phyloP scores from a whole-genome alignment of 2,329 filamentous ascomycete genomes.

The Epichloe sylvatica region DNA sequence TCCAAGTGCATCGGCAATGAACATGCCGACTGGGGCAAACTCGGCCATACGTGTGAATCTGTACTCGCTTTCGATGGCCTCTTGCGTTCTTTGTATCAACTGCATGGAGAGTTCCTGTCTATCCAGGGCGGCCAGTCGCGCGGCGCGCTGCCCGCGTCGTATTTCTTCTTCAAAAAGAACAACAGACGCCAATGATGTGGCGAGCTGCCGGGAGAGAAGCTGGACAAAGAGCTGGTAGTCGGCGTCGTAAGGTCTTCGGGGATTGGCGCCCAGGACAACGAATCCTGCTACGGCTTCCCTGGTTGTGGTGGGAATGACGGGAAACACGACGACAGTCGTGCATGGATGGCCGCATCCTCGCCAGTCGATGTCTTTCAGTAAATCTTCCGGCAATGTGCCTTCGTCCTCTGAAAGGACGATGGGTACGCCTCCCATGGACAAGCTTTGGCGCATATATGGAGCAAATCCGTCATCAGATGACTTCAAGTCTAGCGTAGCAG shows the following conservation, averaged over 20 bases:
- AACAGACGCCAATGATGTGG: constrained; percentile 67
- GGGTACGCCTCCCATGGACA: constrained; percentile 49
- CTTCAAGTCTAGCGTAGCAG: constrained; percentile 52
- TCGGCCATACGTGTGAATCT: constrained; percentile 76
- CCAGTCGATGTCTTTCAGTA: constrained; percentile 55
- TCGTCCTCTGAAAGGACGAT: constrained; percentile 54
- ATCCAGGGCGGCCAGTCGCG: constrained; percentile 60
- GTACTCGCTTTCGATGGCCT: constrained; percentile 55
- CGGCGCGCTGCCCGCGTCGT: constrained; percentile 56
- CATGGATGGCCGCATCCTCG: constrained; percentile 59
- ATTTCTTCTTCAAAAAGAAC: constrained; percentile 78
- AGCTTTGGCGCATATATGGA: constrained; percentile 61
- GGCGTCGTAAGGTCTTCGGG: constrained; percentile 62
- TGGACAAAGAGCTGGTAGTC: constrained; percentile 70
- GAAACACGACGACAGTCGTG: constrained; percentile 58
- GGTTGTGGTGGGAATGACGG: constrained; percentile 60
- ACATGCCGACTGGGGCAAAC: constrained; percentile 71
- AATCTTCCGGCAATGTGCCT: constrained; percentile 47
- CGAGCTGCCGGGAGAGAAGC: constrained; percentile 59
- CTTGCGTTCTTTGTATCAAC: constrained; percentile 49
- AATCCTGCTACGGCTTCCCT: constrained; percentile 64
- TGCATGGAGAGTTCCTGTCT: constrained; percentile 66
- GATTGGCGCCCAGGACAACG: constrained; percentile 65
- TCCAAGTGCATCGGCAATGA: constrained; percentile 61
- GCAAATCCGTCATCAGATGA: constrained; percentile 60